Conservation (phyloP, 805 yeast species). For the Brettanomyces sp. region DNA sequence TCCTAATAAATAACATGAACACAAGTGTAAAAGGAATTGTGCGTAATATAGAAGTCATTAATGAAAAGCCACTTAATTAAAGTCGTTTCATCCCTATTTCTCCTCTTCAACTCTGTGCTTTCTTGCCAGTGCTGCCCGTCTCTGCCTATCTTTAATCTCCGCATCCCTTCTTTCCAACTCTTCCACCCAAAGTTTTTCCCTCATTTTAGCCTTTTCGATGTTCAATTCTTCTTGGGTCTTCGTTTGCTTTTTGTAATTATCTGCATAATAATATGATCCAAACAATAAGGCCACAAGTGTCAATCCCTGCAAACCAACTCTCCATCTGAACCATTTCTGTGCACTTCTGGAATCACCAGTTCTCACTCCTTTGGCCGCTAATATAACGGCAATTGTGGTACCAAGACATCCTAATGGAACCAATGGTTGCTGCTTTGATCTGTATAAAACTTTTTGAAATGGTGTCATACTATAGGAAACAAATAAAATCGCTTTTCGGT, state of each 20-base stretch:
- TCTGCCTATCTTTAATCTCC: constrained; percentile 57
- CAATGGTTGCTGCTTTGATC: constrained; percentile 77
- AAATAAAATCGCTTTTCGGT: background rate
- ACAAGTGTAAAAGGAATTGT: no score
- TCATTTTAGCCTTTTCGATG: constrained; percentile 69
- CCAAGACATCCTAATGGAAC: constrained; percentile 78
- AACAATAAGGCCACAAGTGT: constrained; percentile 75
- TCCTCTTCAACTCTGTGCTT: constrained; percentile 19
- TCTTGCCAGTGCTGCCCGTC: constrained; percentile 57
- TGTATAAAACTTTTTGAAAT: constrained; percentile 45
- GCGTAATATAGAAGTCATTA: no score
- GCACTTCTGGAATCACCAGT: constrained; percentile 67
- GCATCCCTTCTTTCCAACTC: constrained; percentile 82
- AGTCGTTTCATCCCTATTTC: background rate
- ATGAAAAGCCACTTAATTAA: no score
- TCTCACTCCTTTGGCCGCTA: constrained; percentile 71
- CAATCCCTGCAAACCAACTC: constrained; percentile 79
- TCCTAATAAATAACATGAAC: no score
- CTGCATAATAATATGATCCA: constrained; percentile 67
- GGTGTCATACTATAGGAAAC: constrained; percentile 31
- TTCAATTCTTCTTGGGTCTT: constrained; percentile 54
- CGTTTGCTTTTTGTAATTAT: constrained; percentile 30
- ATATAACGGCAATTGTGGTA: constrained; percentile 70
- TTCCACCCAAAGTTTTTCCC: constrained; percentile 84
- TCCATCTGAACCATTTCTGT: constrained; percentile 80